These are phyloP conservation scores for Micromonas commoda DNA, from an alignment of 139 green algal species.

Conservation along the genomic window DNA sequence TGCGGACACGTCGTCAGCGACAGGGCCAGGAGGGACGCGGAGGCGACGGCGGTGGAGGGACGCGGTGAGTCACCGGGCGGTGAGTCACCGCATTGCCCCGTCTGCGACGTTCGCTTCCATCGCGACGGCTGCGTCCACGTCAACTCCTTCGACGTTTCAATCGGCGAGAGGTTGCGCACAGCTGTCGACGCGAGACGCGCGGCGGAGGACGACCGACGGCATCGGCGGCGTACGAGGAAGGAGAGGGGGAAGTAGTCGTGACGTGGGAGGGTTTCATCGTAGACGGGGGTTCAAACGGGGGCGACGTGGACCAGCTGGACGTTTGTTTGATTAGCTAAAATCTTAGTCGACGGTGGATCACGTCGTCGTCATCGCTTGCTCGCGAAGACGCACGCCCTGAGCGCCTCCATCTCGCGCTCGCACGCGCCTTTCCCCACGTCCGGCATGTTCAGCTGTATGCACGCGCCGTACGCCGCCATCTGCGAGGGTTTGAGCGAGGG, in stretches of 20 bases:
- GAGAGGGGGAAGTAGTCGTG: background rate
- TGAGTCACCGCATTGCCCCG: background rate
- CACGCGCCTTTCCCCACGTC: background rate
- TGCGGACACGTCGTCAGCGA: slow-evolving; percentile 2
- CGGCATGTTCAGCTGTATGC: background rate
- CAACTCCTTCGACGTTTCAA: background rate
- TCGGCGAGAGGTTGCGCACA: background rate
- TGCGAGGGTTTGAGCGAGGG: background rate
- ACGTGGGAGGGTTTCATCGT: no score
- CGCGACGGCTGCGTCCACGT: background rate
- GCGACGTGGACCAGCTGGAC: no score
- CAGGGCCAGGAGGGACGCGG: background rate
- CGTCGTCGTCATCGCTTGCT: no score
- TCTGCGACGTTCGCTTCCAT: background rate
- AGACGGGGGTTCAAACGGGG: no score
- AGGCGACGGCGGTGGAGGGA: no score
- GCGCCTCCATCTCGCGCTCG: background rate
- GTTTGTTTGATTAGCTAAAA: no score
- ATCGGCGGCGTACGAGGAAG: no score
- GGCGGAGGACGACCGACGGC: background rate
- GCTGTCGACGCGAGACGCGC: background rate
- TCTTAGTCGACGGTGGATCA: no score
- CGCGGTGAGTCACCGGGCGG: background rate
- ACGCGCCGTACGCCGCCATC: slow-evolving; percentile 3
- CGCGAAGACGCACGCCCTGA: background rate